Base-by-base conservation (phyloP, 257 asterid species). In the Forsythia viridissima region DNA sequence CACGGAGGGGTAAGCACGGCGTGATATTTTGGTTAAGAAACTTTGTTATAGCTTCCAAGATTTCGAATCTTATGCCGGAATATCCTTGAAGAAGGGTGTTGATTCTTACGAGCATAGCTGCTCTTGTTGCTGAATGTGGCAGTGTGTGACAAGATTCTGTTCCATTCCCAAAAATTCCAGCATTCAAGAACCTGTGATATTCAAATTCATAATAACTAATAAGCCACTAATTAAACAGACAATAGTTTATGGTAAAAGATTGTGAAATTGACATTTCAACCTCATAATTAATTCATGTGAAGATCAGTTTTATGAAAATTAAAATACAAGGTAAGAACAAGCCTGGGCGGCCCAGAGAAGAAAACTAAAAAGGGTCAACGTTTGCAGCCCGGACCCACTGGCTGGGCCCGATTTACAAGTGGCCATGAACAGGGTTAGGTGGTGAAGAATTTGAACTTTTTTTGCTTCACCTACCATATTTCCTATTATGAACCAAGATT, bases 51-150 rank as follows among this genome's bases (percentile, higher is more conserved):
- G 92, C 90, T 74, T 89, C 92, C 43, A 89, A 71, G 81, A 89
- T 86, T 57, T 89, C 92, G 44, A 89, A 89, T 11, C 92, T 72
- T n/a, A 89, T 89, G 76, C 92, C 92, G 8, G 92, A 89, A 15
- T 89, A 89, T 1, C 92, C 92, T 65, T 89, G 92, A 18, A 86
- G 83, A 10, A 89, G 90, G 63, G 92, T 89, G 90, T 89, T 89
- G 88, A 89, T 79, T 41, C 92, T 67, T 0, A 89, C 92, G 0
- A 89, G 86, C 91, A 89, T 89, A 2, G 92, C 89, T 4, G 92
- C 92, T 18, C 92, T 76, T 8, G 92, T 89, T 12, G 91, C 89
- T 0, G 91, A 71, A 73, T 70, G 91, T 7, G 92, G 88, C 30
- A 89, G 82, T 6, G 87, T 85, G 81, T 89, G 92, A 70, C 51